Percentiles rank a stretch among this genome's conserved stretches.
These are phyloP conservation scores for Boletellus deceptivus DNA, from an alignment of 1,284 basidiomycete species.

Conservation along the genomic window DNA sequence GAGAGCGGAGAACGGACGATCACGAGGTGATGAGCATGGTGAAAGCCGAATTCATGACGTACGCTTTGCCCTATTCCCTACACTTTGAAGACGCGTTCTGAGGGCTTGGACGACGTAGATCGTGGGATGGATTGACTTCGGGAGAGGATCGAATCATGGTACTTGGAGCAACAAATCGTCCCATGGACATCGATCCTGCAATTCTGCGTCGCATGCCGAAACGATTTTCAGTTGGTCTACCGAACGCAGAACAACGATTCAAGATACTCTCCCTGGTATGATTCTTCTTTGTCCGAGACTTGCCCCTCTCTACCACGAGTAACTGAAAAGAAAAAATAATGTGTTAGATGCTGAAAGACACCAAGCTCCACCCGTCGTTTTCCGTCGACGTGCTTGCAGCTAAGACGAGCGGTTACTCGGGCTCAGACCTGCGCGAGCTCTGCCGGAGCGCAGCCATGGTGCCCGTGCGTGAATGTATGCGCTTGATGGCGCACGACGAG, in stretches of 20 bases:
- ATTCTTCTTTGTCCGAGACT: neutral
- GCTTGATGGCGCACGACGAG: slow-evolving; percentile 53
- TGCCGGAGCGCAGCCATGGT: slow-evolving; percentile 92
- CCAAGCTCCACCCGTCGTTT: slow-evolving; percentile 66
- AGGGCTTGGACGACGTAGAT: slow-evolving; percentile 42
- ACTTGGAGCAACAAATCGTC: slow-evolving; percentile 94
- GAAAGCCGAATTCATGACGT: slow-evolving; percentile 99
- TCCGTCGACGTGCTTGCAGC: slow-evolving; percentile 67
- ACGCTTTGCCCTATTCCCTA: slow-evolving; percentile 33
- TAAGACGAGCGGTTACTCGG: slow-evolving; percentile 78
- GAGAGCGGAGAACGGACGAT: slow-evolving; percentile 85
- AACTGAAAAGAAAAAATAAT: neutral
- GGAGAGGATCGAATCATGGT: slow-evolving; percentile 86
- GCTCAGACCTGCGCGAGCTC: slow-evolving; percentile 93
- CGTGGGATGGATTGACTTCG: slow-evolving; percentile 97
- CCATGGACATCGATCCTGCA: slow-evolving; percentile 93
- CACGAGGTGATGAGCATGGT: slow-evolving; percentile 99
- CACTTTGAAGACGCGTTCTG: neutral
- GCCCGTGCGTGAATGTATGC: slow-evolving; percentile 86
- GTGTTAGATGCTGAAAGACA: slow-evolving; percentile 81
- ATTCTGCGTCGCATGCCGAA: slow-evolving; percentile 97
- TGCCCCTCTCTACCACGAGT: neutral
- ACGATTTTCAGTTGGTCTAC: slow-evolving; percentile 88
- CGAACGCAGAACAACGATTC: slow-evolving; percentile 76
- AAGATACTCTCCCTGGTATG: slow-evolving; percentile 87